Percentiles rank a stretch among this genome's conserved stretches.
Conservation (phyloP, 345 rosid species). For the Linum trigynum region DNA sequence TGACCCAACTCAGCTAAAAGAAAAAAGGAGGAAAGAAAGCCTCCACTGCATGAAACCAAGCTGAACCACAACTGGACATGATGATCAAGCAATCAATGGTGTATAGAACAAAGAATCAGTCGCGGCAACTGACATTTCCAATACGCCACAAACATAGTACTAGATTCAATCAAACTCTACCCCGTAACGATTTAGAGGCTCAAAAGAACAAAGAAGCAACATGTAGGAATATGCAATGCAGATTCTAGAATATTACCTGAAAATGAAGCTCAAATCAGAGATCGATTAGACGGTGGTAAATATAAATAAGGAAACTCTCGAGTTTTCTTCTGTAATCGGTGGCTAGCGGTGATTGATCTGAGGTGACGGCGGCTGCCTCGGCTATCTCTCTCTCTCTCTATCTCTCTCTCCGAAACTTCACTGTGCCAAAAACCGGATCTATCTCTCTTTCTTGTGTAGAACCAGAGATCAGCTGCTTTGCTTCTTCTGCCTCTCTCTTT, state of each 20-base stretch:
- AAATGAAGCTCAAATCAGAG: background rate
- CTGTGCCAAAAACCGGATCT: background rate
- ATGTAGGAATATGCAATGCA: background rate
- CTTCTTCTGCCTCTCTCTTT: no score
- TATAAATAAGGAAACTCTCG: background rate
- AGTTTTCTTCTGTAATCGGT: background rate
- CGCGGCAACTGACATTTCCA: background rate
- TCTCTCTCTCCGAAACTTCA: no score
- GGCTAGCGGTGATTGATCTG: background rate
- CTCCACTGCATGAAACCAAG: background rate
- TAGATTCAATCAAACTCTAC: background rate
- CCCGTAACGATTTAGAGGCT: background rate
- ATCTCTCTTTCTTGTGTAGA: background rate
- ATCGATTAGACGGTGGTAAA: background rate
- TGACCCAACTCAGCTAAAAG: no score
- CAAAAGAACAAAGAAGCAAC: background rate
- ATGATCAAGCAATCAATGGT: background rate
- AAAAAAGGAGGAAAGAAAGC: no score
- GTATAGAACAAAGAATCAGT: background rate
- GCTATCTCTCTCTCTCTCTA: background rate
- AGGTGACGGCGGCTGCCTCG: background rate
- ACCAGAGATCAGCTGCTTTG: background rate
- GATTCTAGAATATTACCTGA: background rate
- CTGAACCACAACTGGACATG: background rate
- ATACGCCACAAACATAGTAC: background rate